Base-by-base conservation (phyloP, 305 asterid species). In the Fraxinus xanthoxyloides region DNA sequence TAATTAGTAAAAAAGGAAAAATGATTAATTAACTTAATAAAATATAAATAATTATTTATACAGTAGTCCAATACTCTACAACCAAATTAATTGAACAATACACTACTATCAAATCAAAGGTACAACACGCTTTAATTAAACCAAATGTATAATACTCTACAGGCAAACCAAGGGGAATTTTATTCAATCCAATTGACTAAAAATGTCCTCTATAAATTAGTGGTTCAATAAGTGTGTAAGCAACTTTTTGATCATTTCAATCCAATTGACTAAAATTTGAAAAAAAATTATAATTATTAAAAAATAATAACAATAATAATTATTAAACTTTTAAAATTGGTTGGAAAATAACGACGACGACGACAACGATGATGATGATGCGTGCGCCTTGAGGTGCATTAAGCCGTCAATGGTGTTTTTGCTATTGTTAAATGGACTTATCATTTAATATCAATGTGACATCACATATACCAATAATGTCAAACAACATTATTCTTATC, bases 401-500 rank as follows among this genome's bases (percentile, higher is more conserved):
- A 43, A 43, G 4, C 15, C 0, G 5, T 43, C n/a, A 43, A 43
- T 43, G 5, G 0, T 1, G 0, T 43, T 43, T 43, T 43, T 43
- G 54, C n/a, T 40, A 40, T 13, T 9, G 48, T 40, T 15, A 48
- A 15, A 15, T 48, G 7, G 1, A 48, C 1, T 15, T 48, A 15
- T 48, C 7, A 15, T 4, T 48, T 48, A 48, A 48, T 48, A 7
- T 48, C 21, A 48, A 48, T 40, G 4, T 40, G 4, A 40, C 1
- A 40, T 1, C 17, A 10, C 3, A 7, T 35, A 38, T 21, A 54
- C 10, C 26, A 23, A 4, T 13, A 15, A 48, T 48, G 56, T 13
- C 19, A 48, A 46, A 48, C 19, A 48, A 0, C 21, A 17, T 88
- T 89, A 95, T 98, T 46, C 56, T 46, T 46, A 13, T 46, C 97